Evolutionary conservation across 2,329 filamentous ascomycete species (phyloP).

Genomic region (Paecilomyces variotii): DNA sequence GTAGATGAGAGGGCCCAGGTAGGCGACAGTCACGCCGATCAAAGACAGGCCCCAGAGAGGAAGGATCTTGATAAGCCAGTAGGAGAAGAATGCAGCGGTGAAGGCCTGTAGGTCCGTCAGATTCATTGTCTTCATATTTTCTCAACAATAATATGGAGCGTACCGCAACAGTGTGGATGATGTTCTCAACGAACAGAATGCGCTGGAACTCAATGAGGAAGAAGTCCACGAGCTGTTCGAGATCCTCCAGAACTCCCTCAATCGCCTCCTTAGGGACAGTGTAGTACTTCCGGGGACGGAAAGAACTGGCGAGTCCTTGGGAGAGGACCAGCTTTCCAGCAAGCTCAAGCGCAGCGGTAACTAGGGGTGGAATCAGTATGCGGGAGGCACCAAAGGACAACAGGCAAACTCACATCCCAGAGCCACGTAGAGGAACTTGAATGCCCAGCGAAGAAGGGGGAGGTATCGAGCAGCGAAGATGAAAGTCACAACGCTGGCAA

Average conservation of each 20-base stretch:
- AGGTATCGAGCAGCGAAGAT: conserved; percentile 58
- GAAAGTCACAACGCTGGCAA: conserved; percentile 46
- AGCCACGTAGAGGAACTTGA: conserved; percentile 52
- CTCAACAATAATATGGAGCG: conserved; percentile 19
- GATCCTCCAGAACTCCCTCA: conserved; percentile 53
- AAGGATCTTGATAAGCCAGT: conserved; percentile 58
- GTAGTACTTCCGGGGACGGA: conserved; percentile 59
- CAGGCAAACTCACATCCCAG: conserved; percentile 45
- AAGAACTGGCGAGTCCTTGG: conserved; percentile 51
- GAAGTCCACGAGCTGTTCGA: conserved; percentile 60
- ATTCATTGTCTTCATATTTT: conserved; percentile 1
- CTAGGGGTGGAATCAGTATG: conserved; percentile 18
- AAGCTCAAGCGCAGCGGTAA: conserved; percentile 51
- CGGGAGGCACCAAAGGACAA: not conserved
- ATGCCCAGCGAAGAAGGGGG: conserved; percentile 52
- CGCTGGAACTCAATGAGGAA: conserved; percentile 62
- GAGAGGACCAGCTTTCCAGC: conserved; percentile 48
- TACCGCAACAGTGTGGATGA: conserved; percentile 53
- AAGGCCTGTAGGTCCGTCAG: conserved; percentile 44
- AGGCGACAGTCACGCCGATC: conserved; percentile 48
- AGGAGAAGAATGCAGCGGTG: conserved; percentile 49
- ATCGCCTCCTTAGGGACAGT: conserved; percentile 57
- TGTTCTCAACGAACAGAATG: conserved; percentile 58
- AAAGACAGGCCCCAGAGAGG: conserved; percentile 58
- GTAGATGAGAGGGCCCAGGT: conserved; percentile 55